Conservation (phyloP, 345 rosid genomes). For the Lepidium aucheri region DNA sequence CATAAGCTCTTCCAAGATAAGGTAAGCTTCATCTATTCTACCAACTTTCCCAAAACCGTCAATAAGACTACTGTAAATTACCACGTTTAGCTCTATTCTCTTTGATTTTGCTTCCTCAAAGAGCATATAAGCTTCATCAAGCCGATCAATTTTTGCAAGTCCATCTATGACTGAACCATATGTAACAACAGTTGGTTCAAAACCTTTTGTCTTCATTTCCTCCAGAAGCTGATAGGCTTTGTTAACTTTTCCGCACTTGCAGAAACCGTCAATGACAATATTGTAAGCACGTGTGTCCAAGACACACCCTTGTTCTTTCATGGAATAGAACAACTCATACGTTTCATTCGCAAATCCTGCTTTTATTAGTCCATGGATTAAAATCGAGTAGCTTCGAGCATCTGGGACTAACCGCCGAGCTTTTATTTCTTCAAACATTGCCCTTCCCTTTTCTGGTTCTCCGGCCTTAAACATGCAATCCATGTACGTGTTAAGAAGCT, state of each 20-base stretch:
- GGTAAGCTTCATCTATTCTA: conserved; percentile 92
- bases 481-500: conserved; percentile 80
- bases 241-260: conserved; percentile 89
- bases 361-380: conserved; percentile 74
- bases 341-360: conserved; percentile 87
- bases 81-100: conserved; percentile 62
- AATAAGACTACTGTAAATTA: conserved; percentile 78
- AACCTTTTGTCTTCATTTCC: conserved; percentile 86
- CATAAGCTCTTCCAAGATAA: conserved; percentile 89
- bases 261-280: conserved; percentile 79
- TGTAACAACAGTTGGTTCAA: conserved; percentile 76
- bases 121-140: conserved; percentile 97
- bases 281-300: conserved; percentile 83
- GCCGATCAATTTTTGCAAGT: conserved; percentile 85
- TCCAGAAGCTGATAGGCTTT: conserved; percentile 90
- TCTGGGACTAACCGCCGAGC: conserved; percentile 62
- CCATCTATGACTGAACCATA: conserved; percentile 90
- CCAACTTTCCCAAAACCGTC: conserved; percentile 98
- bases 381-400: conserved; percentile 66
- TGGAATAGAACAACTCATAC: conserved; percentile 59
- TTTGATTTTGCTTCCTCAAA: conserved; percentile 91
- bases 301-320: conserved; percentile 88
- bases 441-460: conserved; percentile 75
- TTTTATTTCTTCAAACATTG: conserved; percentile 75
- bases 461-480: conserved; percentile 91